These are phyloP conservation scores for Chamaecyparis obtusa DNA, from an alignment of 75 land plant species.

Conservation along the genomic window DNA sequence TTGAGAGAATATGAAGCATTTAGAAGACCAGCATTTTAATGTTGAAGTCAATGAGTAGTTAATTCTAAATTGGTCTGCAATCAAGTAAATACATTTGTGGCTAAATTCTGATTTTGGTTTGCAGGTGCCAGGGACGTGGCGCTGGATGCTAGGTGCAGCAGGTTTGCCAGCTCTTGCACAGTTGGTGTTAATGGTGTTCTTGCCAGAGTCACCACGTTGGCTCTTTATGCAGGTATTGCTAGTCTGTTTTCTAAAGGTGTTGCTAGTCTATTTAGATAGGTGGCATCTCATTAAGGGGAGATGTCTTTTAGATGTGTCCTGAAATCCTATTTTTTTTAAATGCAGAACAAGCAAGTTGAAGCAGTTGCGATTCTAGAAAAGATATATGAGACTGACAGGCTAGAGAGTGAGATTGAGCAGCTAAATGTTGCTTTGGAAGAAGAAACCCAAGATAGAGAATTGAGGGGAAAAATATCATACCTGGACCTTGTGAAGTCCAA, in stretches of 20 bases:
- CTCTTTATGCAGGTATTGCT: constrained; percentile 61
- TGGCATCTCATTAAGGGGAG: background rate
- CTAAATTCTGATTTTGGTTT: background rate
- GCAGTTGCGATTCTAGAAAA: constrained; percentile 68
- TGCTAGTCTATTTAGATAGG: background rate
- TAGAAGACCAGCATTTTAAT: no score
- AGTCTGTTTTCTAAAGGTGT: background rate
- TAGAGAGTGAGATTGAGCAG: constrained; percentile 67
- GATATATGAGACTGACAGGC: constrained; percentile 64
- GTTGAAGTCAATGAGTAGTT: background rate
- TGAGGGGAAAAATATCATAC: constrained; percentile 25
- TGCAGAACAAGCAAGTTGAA: constrained; percentile 58
- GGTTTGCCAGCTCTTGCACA: constrained; percentile 72
- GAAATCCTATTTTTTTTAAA: background rate
- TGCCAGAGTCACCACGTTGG: constrained; percentile 93
- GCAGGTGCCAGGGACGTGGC: constrained; percentile 84
- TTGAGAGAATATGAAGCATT: no score
- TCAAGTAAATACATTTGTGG: background rate
- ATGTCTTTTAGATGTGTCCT: background rate
- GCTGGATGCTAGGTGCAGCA: constrained; percentile 88
- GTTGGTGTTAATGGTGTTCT: constrained; percentile 54
- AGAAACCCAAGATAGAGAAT: constrained; percentile 27
- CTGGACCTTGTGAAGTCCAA: constrained; percentile 59
- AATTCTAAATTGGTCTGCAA: background rate
- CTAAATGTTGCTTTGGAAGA: constrained; percentile 52